These are phyloP conservation scores for Penicillium olsonii DNA, from an alignment of 2,329 filamentous ascomycete species.

Conservation along the genomic window DNA sequence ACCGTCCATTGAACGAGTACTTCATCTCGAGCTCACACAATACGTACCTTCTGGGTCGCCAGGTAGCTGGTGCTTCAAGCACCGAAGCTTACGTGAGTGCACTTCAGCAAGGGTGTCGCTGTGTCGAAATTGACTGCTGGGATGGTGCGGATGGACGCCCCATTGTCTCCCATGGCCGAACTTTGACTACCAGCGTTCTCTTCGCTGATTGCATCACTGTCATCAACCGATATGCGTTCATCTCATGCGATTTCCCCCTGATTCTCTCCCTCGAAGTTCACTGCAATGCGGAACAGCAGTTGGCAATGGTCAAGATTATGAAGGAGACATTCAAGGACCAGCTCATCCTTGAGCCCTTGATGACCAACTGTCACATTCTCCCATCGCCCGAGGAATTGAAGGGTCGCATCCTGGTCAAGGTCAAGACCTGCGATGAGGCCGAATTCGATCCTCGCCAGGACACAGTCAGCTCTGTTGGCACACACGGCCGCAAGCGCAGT, in stretches of 20 bases:
- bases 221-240: slow-evolving; percentile 93
- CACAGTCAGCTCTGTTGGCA: slow-evolving; percentile 37
- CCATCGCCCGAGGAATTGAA: slow-evolving; percentile 86
- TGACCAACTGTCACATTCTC: slow-evolving; percentile 66
- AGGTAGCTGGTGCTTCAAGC: slow-evolving; percentile 86
- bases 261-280: slow-evolving; percentile 97
- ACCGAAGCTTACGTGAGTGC: slow-evolving; percentile 93
- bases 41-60: slow-evolving; percentile 89
- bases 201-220: slow-evolving; percentile 91
- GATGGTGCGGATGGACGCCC: slow-evolving; percentile 86
- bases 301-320: slow-evolving; percentile 87
- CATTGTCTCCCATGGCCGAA: slow-evolving; percentile 86
- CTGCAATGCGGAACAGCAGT: slow-evolving; percentile 80
- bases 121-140: slow-evolving; percentile 98
- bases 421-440: slow-evolving; percentile 72
- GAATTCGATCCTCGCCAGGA: slow-evolving; percentile 51
- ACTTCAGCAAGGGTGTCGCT: slow-evolving; percentile 84
- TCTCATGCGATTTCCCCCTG: slow-evolving; percentile 80
- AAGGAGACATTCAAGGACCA: slow-evolving; percentile 78
- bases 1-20: slow-evolving; percentile 91
- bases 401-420: slow-evolving; percentile 85
- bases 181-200: slow-evolving; percentile 81
- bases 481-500: slow-evolving; percentile 60
- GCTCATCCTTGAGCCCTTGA: slow-evolving; percentile 74
- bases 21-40: slow-evolving; percentile 99